Evolutionary conservation across 257 asterid genomes (phyloP).

Genomic region (Henckelia pumila): DNA sequence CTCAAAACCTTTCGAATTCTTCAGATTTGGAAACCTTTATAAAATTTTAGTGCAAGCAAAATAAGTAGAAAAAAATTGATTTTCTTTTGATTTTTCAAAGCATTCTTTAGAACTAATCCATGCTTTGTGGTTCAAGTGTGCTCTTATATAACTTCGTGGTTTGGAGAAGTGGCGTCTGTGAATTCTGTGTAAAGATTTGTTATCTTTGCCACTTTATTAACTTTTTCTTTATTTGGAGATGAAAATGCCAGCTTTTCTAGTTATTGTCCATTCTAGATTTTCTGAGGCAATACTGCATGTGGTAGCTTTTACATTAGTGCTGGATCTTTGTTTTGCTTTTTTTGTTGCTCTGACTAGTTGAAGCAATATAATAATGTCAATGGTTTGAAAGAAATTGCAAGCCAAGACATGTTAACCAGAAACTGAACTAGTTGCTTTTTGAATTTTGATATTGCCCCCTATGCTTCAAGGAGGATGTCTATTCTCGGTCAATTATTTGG

Average conservation of each 20-base stretch:
- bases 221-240: not conserved
- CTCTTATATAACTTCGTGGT: not conserved
- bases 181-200: not conserved
- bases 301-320: not conserved
- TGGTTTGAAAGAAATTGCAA: not conserved
- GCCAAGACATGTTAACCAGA: not conserved
- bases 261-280: not conserved
- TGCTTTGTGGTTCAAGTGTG: not conserved
- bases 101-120: not conserved
- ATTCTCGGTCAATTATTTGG: not conserved
- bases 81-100: no score
- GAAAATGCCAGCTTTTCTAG: not conserved
- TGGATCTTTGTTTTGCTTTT: not conserved
- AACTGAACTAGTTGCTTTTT: not conserved
- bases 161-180: not conserved
- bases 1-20: no score
- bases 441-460: not conserved
- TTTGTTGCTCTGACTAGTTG: not conserved
- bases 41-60: no score
- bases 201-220: not conserved
- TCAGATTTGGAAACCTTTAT: no score
- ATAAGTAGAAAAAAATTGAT: no score
- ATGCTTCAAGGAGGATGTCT: constrained; percentile 2
- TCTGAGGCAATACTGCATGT: not conserved
- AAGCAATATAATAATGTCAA: not conserved